Evolutionary conservation across 192 early-diverging fungal genomes (phyloP).

Genomic region (Rhizophagus prolifer): DNA sequence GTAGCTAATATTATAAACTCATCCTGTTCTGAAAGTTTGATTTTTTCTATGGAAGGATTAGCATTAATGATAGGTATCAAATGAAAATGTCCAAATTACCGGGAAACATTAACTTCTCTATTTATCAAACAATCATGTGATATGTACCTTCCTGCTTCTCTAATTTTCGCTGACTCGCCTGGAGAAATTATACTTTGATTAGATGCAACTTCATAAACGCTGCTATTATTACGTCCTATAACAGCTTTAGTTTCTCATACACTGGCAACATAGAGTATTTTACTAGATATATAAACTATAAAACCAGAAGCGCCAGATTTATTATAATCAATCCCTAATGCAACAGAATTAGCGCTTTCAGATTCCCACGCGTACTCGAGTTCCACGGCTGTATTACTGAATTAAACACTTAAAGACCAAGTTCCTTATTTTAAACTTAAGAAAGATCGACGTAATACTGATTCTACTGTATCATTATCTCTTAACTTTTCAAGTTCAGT

Average conservation of each 20-base stretch:
- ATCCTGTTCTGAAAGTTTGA: constrained; percentile 75
- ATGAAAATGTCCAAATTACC: constrained; percentile 86
- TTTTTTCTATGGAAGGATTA: constrained; percentile 72
- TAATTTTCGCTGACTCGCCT: constrained; percentile 72
- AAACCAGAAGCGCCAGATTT: constrained; percentile 76
- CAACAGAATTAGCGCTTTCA: constrained; percentile 2
- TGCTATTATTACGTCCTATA: constrained; percentile 69
- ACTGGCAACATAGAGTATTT: constrained; percentile 80
- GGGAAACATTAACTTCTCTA: constrained; percentile 70
- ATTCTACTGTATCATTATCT: constrained; percentile 55
- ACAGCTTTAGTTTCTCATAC: constrained; percentile 84
- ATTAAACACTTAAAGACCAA: constrained; percentile 50
- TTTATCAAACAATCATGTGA: constrained; percentile 73
- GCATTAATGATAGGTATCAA: constrained; percentile 80
- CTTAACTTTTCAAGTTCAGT: constrained; percentile 73
- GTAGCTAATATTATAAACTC: constrained; percentile 80
- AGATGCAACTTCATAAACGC: constrained; percentile 64
- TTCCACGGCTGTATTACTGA: constrained; percentile 15
- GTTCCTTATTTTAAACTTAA: constrained; percentile 77
- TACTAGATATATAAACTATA: constrained; percentile 76
- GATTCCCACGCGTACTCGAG: constrained; percentile 21
- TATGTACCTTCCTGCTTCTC: constrained; percentile 78
- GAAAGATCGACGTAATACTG: constrained; percentile 80
- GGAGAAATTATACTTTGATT: constrained; percentile 71
- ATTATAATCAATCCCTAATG: constrained; percentile 41